Base-by-base conservation (phyloP, 2,329 filamentous ascomycete species). In the Fusarium odoratissimum region DNA sequence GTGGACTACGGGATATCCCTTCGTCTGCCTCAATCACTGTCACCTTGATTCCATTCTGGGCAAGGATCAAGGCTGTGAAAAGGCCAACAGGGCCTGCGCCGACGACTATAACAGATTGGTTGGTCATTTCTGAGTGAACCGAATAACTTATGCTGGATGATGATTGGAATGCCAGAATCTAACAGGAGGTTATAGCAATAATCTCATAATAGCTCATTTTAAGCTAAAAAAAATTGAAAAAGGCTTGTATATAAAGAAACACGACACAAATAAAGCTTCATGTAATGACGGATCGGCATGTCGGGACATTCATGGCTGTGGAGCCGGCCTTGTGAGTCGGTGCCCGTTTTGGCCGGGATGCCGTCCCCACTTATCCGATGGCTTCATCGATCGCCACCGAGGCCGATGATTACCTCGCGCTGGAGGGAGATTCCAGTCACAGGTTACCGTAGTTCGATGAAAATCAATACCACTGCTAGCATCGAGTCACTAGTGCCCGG, bases 391-490 rank as follows among this genome's bases (percentile, higher is more conserved):
- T 23, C 8, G n/a, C 25, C 6, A 4, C 31, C 48, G n/a, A 8
- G 31, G 17, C 30, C 16, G 8, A 4, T 33, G n/a, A n/a, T n/a
- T n/a, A n/a, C n/a, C n/a, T n/a, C n/a, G n/a, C n/a, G n/a, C n/a
- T n/a, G n/a, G 25, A n/a, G 19, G 25, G 9, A 16, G 6, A 19
- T 17, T 16, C 19, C 9, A 48, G 28, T 30, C 17, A 3, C 19
- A 30, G 0, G 19, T 16, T 5, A 21, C 44, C 6, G 1, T 44
- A 23, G 23, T 25, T 44, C 1, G 23, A 3, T 44, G 12, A n/a
- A 12, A 23, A 6, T 1, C 0, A 3, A n/a, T 17, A 10, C 45
- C 21, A 5, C 14, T 9, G 7, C 28, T 1, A 12, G 10, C 0
- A n/a, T 1, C 17, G 8, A 17, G 5, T n/a, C 28, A 11, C 19